Evolutionary conservation across 805 yeast species (phyloP), one percentile per base, ranked within the genome.

Genomic region (Wickerhamiella cacticola): DNA sequence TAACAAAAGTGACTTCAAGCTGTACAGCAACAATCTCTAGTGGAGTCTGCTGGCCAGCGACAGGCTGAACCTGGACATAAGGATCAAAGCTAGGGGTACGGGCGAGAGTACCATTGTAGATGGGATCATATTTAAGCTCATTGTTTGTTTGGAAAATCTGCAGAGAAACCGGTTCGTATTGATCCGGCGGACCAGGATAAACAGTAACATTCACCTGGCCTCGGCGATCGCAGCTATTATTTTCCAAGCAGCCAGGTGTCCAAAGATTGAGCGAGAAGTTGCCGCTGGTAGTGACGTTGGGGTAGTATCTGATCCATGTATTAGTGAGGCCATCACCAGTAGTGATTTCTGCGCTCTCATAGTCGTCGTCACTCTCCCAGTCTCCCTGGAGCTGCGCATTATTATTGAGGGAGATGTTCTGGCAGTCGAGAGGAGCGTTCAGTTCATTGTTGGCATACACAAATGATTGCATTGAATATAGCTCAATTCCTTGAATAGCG

Each of bases 201-300:
- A 88, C 68, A 0, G 94, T 73, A 0, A 80, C 95, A 56, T 84
- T 84, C 3, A 84, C 89, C 22, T 76, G 72, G 9, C 94, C 89
- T 59, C 98, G 73, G 18, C 66, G 50, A 19, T 60, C 55, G 64
- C 98, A 92, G 0, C 92, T 72, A 44, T 67, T 63, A 59, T 83
- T 95, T 3, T 56, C 60, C 1, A 62, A 46, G 66, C 98, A 92
- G 0, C 97, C 97, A 0, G 96, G 96, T 0, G 98, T 92, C 56
- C 76, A 80, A 44, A 88, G 56, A 46, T 76, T 67, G 21, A 92
- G 69, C 0, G 84, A 68, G 62, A 86, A 92, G 50, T 77, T 70
- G 8, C 96, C 96, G 0, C 84, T 69, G 52, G 76, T 73, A 0
- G 82, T 68, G 16, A 86, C 74, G 54, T 80, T 80, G 8, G 95